Evolutionary conservation across 1,284 basidiomycete genomes (phyloP).

Genomic region (Moniliophthora roreri): DNA sequence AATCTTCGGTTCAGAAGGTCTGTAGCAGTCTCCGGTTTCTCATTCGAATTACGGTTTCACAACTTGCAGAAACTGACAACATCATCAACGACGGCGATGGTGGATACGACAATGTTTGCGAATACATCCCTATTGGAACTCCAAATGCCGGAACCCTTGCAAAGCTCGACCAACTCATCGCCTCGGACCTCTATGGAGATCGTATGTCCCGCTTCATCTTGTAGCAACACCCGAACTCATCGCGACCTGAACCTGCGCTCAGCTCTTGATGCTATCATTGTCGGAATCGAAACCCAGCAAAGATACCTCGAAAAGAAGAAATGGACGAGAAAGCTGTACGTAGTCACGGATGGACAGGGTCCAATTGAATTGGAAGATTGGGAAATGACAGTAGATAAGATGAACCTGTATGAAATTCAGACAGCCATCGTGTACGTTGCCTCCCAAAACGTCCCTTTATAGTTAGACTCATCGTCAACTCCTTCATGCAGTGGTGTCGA

Average conservation of each 20-base stretch:
- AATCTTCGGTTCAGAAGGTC: constrained; percentile 80
- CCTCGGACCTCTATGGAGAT: constrained; percentile 66
- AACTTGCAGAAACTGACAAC: constrained; percentile 70
- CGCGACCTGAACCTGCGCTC: constrained; percentile 5
- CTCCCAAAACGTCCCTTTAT: neutral
- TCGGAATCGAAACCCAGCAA: constrained; percentile 79
- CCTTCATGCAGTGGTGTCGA: constrained; percentile 66
- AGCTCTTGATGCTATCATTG: constrained; percentile 89
- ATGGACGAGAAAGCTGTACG: constrained; percentile 80
- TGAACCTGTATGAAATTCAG: constrained; percentile 57
- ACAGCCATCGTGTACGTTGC: constrained; percentile 66
- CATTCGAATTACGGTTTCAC: neutral
- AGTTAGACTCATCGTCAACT: constrained; percentile 6
- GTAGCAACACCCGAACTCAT: neutral
- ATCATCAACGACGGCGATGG: constrained; percentile 60
- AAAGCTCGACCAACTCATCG: constrained; percentile 64
- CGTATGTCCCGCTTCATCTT: constrained; percentile 42
- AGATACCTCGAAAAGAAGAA: constrained; percentile 60
- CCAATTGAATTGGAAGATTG: constrained; percentile 72
- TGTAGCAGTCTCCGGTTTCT: constrained; percentile 7
- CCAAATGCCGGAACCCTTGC: constrained; percentile 78
- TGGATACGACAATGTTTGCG: constrained; percentile 76
- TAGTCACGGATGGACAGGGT: constrained; percentile 81
- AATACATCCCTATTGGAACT: constrained; percentile 77
- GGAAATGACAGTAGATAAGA: constrained; percentile 70